Base-by-base conservation (phyloP, 371 early-diverging fungal species). In the Basidiobolus meristosporus region DNA sequence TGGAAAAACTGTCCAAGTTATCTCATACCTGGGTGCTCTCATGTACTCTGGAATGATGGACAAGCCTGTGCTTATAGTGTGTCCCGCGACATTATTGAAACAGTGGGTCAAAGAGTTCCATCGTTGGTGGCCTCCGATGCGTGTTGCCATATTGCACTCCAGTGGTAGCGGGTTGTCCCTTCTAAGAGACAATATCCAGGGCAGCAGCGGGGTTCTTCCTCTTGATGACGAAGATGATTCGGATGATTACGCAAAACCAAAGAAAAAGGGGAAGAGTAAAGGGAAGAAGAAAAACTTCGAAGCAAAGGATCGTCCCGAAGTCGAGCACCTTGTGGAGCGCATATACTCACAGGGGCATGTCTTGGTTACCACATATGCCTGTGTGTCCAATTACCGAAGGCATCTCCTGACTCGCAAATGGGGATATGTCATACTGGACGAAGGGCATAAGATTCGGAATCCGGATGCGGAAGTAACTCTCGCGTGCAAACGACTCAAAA, bases 61-160 rank as follows among this genome's bases (percentile, higher is more conserved):
- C 5, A 59, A 59, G 4, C 77, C 85, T 0, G 54, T 69, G 2
- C 52, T 95, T 9, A 57, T 99, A 28, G 76, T 99, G 1, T 90
- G 90, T 40, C 99, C 99, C 11, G 90, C 93, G 0, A 98, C 98
- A 1, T 70, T 99, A 2, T 61, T 97, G 63, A 62, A 76, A 22
- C 96, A 96, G 54, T 99, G 99, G 99, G 82, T 86, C 7, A 74
- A 82, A 46, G 98, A 97, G 47, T 80, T 90, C 49, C 90, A 90
- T 53, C 63, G 65, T 17, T 93, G 98, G 91, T 90, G 84, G 81
- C 87, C 96, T n/a, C 77, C 82, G n/a, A 50, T 90, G 23, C 70
- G 90, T 12, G 84, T 91, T 0, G 77, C 73, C 16, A 77, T 95
- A 34, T 50, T 96, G 21, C 93, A 98, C 47, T 56, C 80, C 3